Conservation (phyloP, 306 rosid genomes). For the Cyamopsis tetragonoloba region DNA sequence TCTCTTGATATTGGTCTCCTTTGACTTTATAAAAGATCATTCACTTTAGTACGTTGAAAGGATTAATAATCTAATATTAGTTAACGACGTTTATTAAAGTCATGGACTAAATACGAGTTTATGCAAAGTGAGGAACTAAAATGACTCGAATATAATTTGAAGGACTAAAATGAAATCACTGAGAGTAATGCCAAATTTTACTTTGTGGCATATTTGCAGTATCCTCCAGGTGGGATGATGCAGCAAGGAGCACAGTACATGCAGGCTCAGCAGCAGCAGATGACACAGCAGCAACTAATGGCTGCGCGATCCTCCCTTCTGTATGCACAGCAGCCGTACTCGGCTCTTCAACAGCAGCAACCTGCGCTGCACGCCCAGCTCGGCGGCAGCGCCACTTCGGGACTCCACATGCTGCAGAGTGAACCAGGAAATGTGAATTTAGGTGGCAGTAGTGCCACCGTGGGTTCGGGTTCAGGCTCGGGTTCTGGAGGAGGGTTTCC, state of each 20-base stretch:
- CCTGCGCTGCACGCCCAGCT: slow-evolving; percentile 63
- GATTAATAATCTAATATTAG: too few relatives aligned
- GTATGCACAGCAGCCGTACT: slow-evolving; percentile 73
- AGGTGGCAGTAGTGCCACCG: slow-evolving; percentile 49
- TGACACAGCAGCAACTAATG: slow-evolving; percentile 86
- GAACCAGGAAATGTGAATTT: slow-evolving; percentile 53
- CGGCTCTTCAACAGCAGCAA: slow-evolving; percentile 77
- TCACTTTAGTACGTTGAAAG: too few relatives aligned
- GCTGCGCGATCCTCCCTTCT: slow-evolving; percentile 85
- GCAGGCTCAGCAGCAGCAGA: slow-evolving; percentile 88
- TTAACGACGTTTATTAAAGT: too few relatives aligned
- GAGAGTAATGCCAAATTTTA: neutral
- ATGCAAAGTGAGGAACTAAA: too few relatives aligned
- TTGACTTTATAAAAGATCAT: too few relatives aligned
- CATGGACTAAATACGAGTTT: too few relatives aligned
- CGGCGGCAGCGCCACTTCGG: slow-evolving; percentile 49
- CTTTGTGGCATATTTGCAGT: too few relatives aligned
- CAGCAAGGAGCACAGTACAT: slow-evolving; percentile 85
- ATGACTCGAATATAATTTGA: too few relatives aligned
- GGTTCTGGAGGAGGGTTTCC: slow-evolving; percentile 46
- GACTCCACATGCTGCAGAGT: slow-evolving; percentile 74
- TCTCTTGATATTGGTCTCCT: too few relatives aligned
- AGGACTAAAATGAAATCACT: too few relatives aligned
- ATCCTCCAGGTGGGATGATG: slow-evolving; percentile 65
- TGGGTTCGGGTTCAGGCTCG: slow-evolving; percentile 59